A percentile compares a stretch with the other conserved stretches of the same genome.
phyloP scores from a whole-genome alignment of 1,284 basidiomycete species.

The Microstroma glucosiphilum region DNA sequence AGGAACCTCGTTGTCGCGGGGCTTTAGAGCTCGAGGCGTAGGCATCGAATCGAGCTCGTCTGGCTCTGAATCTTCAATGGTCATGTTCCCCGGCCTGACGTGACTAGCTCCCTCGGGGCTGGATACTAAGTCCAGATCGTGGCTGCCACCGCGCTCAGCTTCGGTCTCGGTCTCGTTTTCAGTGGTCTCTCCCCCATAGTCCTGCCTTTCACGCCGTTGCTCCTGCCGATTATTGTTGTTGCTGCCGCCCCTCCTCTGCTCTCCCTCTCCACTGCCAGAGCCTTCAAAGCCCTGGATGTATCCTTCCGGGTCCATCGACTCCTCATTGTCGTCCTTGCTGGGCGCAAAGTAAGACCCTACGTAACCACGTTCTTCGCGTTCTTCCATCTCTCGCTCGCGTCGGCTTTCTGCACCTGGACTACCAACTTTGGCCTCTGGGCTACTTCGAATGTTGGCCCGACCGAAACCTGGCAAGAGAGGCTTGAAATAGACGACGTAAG shows the following conservation, averaged over 20 bases:
- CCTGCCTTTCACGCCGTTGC: conserved; percentile 1
- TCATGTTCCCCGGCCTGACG: neutral
- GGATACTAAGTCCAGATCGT: neutral
- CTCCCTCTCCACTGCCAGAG: conserved; percentile 9
- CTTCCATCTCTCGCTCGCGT: conserved; percentile 63
- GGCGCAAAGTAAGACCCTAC: conserved; percentile 57
- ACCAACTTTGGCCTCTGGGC: conserved; percentile 58
- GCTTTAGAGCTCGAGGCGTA: conserved; percentile 7
- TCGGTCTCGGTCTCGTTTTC: conserved; percentile 32
- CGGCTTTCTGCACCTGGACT: conserved; percentile 61
- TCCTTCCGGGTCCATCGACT: conserved; percentile 44
- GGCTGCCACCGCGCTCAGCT: conserved; percentile 13
- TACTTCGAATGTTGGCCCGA: conserved; percentile 74
- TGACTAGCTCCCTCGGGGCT: neutral
- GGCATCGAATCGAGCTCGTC: conserved; percentile 6
- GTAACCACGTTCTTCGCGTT: conserved; percentile 83
- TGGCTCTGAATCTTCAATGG: conserved; percentile 4
- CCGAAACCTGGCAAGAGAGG: conserved; percentile 87
- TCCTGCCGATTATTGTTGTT: conserved; percentile 20
- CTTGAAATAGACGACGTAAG: conserved; percentile 86
- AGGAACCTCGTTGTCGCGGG: neutral
- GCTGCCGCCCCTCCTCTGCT: conserved; percentile 7
- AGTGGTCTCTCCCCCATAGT: conserved; percentile 4
- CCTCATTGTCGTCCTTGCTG: conserved; percentile 34
- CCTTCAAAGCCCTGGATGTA: conserved; percentile 46